Percentiles rank a stretch among this genome's conserved stretches.
phyloP scores from a whole-genome alignment of 345 rosid species.

The Lepidium africanum region DNA sequence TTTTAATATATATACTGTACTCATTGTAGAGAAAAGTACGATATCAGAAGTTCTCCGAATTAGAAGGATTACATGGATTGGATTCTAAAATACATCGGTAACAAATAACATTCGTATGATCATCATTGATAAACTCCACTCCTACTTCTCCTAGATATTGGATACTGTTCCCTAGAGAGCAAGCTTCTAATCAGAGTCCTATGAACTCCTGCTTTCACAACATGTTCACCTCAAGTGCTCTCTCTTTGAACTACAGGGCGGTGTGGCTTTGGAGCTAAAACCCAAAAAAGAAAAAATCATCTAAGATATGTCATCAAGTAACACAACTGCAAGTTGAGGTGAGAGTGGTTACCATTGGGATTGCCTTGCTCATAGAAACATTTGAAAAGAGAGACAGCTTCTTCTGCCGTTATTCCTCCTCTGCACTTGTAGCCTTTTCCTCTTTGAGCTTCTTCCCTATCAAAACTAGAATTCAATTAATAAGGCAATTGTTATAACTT shows the following conservation, averaged over 20 bases:
- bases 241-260: slow-evolving; percentile 32
- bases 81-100: no score
- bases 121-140: not conserved
- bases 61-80: no score
- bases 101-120: no score
- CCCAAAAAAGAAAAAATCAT: not conserved
- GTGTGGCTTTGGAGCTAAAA: slow-evolving; percentile 46
- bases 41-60: no score
- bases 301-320: not conserved
- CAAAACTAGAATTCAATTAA: not conserved
- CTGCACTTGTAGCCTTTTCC: slow-evolving; percentile 45
- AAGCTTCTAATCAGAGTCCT: not conserved
- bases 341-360: slow-evolving; percentile 58
- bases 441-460: slow-evolving; percentile 27
- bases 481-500: not conserved
- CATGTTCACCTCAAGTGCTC: slow-evolving; percentile 4
- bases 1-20: no score
- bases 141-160: not conserved
- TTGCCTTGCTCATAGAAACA: slow-evolving; percentile 83
- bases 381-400: slow-evolving; percentile 61
- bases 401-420: slow-evolving; percentile 70
- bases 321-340: not conserved
- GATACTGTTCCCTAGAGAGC: not conserved
- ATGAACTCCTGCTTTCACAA: not conserved
- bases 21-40: no score